Evolutionary conservation across 2,329 filamentous ascomycete species (phyloP).

Genomic region (Westerdykella sp.): DNA sequence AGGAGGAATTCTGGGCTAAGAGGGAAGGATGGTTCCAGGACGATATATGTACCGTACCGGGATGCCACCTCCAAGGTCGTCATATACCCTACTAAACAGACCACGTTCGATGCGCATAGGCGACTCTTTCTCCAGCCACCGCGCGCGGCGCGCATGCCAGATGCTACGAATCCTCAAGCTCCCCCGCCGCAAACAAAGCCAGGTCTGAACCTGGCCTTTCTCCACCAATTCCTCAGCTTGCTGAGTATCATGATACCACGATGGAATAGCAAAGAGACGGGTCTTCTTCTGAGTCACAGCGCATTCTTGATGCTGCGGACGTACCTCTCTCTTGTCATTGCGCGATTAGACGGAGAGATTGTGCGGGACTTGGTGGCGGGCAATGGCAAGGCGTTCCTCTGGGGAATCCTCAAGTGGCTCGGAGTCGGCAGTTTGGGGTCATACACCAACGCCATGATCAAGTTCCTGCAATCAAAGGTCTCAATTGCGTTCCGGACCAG

Average conservation of each 20-base stretch:
- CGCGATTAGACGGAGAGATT: constrained; percentile 89
- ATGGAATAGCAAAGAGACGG: constrained; percentile 93
- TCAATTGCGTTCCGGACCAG: constrained; percentile 96
- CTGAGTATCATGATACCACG: constrained; percentile 97
- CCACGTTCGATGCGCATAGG: constrained; percentile 94
- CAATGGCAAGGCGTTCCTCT: constrained; percentile 79
- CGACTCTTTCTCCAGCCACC: constrained; percentile 89
- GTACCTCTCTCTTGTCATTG: constrained; percentile 89
- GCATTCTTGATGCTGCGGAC: constrained; percentile 86
- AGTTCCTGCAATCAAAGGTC: constrained; percentile 94
- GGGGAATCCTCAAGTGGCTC: constrained; percentile 91
- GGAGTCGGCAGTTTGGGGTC: constrained; percentile 88
- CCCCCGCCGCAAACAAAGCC: constrained; percentile 89
- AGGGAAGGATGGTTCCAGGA: constrained; percentile 90
- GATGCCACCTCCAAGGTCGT: constrained; percentile 82
- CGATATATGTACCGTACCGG: constrained; percentile 91
- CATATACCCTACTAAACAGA: constrained; percentile 81
- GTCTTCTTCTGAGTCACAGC: constrained; percentile 79
- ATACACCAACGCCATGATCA: constrained; percentile 99
- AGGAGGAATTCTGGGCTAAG: constrained; percentile 87
- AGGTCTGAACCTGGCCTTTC: constrained; percentile 86
- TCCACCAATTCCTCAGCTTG: constrained; percentile 93
- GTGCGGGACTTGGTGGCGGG: constrained; percentile 94
- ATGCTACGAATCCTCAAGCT: constrained; percentile 58
- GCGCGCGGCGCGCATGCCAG: constrained; percentile 67